A percentile compares a stretch with the other conserved stretches of the same genome.
phyloP scores from a whole-genome alignment of 2,329 filamentous ascomycete species.

The Phyllosticta citriasiana region DNA sequence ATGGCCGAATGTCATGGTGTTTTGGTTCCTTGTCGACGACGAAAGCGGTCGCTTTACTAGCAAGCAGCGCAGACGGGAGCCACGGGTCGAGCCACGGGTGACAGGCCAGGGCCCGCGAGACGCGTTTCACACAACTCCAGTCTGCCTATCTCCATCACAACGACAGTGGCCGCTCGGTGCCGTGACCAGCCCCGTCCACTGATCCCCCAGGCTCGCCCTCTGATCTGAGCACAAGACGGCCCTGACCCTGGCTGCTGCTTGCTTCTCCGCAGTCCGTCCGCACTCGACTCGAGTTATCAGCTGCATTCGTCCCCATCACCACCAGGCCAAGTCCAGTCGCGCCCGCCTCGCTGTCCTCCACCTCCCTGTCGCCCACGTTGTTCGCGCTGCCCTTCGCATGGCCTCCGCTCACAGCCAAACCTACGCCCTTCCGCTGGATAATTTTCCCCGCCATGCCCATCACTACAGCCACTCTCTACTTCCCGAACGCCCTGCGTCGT shows the following conservation, averaged over 20 bases:
- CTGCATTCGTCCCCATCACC: constrained; percentile 2
- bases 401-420: constrained; percentile 15
- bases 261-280: constrained; percentile 5
- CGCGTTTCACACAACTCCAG: neutral
- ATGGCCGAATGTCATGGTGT: neutral
- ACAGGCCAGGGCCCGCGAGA: neutral
- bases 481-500: constrained; percentile 18
- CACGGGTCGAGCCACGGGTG: neutral
- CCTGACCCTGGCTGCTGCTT: constrained; percentile 1
- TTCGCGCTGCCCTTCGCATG: constrained; percentile 6
- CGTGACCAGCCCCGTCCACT: neutral
- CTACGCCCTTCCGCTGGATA: constrained; percentile 33
- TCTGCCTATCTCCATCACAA: neutral
- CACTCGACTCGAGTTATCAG: neutral
- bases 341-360: neutral
- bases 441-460: constrained; percentile 29
- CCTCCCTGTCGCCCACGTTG: neutral
- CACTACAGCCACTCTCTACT: constrained; percentile 21
- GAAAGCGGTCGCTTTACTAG: neutral
- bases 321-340: neutral
- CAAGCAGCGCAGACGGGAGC: neutral
- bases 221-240: neutral
- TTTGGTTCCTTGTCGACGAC: neutral
- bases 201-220: neutral
- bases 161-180: neutral